Evolutionary conservation across 2,329 filamentous ascomycete genomes (phyloP).

Genomic region (Hypoxylon sp.): DNA sequence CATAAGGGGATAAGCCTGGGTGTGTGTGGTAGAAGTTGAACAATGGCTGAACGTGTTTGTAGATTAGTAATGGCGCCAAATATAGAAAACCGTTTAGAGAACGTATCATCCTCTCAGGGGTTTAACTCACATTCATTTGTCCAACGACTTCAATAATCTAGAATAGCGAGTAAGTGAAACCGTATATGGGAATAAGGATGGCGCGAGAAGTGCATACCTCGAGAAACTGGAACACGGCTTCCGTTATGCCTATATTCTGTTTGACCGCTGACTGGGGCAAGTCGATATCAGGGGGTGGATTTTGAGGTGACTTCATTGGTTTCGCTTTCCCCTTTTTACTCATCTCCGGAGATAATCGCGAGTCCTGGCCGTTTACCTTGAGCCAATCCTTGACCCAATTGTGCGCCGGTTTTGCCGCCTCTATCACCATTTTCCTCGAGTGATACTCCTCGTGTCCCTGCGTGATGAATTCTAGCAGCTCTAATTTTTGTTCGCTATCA

Average conservation of each 20-base stretch:
- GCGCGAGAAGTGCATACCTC: conserved; percentile 64
- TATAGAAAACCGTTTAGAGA: not conserved
- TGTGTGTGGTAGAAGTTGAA: conserved; percentile 72
- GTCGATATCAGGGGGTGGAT: conserved; percentile 72
- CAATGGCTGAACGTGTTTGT: conserved; percentile 59
- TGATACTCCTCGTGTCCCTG: conserved; percentile 86
- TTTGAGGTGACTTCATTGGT: conserved; percentile 71
- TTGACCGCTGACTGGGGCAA: conserved; percentile 73
- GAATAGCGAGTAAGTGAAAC: conserved; percentile 48
- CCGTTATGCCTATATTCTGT: conserved; percentile 70
- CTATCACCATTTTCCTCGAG: conserved; percentile 75
- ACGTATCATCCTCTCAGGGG: not conserved
- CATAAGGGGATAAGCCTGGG: conserved; percentile 68
- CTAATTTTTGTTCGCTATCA: conserved; percentile 83
- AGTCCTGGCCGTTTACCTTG: conserved; percentile 70
- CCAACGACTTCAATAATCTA: conserved; percentile 77
- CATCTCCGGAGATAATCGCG: conserved; percentile 75
- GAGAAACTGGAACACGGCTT: conserved; percentile 74
- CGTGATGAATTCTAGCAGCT: conserved; percentile 86
- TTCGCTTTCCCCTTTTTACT: conserved; percentile 76
- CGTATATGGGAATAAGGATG: conserved; percentile 1
- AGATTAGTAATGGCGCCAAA: conserved; percentile 17
- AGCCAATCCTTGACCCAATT: conserved; percentile 78
- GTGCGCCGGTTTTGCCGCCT: conserved; percentile 73
- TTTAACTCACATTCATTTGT: conserved; percentile 68